Conservation (phyloP, 1,139 yeast species). For the Scheffersomyces insectosa region DNA sequence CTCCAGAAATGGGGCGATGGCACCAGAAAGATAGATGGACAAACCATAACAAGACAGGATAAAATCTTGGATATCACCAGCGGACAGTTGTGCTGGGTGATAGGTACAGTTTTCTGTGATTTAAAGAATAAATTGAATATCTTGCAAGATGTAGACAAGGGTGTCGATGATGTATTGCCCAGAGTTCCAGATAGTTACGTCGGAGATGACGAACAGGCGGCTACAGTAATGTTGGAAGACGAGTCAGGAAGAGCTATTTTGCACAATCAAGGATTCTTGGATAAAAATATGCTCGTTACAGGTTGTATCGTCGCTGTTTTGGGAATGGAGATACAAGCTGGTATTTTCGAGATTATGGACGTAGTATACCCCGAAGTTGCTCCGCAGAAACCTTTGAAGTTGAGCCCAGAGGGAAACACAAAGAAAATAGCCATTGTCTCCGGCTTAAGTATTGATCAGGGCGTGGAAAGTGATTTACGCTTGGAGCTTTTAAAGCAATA, state of each 20-base stretch:
- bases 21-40: slow-evolving; percentile 35
- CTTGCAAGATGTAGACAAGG: slow-evolving; percentile 72
- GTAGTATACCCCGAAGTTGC: slow-evolving; percentile 67
- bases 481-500: slow-evolving; percentile 69
- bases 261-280: slow-evolving; percentile 60
- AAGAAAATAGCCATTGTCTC: slow-evolving; percentile 64
- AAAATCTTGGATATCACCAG: slow-evolving; percentile 78
- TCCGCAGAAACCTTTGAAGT: slow-evolving; percentile 49
- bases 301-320: slow-evolving; percentile 84
- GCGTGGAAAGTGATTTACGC: slow-evolving; percentile 39
- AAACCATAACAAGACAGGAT: slow-evolving; percentile 38
- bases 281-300: slow-evolving; percentile 63
- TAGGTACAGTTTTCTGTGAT: slow-evolving; percentile 86
- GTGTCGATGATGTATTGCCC: slow-evolving; percentile 54
- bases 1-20: slow-evolving; percentile 49
- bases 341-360: slow-evolving; percentile 83
- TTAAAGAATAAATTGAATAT: slow-evolving; percentile 84
- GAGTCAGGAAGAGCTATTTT: slow-evolving; percentile 86
- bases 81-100: slow-evolving; percentile 79
- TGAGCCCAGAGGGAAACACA: slow-evolving; percentile 6
- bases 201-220: slow-evolving; percentile 41
- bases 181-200: slow-evolving; percentile 29
- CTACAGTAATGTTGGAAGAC: slow-evolving; percentile 80
- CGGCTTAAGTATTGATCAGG: slow-evolving; percentile 62
- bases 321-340: slow-evolving; percentile 84